Evolutionary conservation across 495 filamentous ascomycete genomes (phyloP).

Genomic region (Daldinia bambusicola): DNA sequence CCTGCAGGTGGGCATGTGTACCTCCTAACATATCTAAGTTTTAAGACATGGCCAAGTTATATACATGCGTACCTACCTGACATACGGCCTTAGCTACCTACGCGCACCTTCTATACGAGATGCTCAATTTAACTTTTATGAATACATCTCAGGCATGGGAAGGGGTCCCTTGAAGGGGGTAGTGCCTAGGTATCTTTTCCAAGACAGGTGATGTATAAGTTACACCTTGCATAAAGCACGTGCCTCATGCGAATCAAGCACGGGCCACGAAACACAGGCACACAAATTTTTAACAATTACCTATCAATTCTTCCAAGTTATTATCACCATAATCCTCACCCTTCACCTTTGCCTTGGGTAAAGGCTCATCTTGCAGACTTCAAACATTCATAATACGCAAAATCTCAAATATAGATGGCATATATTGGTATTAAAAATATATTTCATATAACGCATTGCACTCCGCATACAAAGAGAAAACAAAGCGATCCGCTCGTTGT

Average conservation of each 20-base stretch:
- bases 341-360: conserved; percentile 9
- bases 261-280: conserved; percentile 9
- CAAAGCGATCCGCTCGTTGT: conserved; percentile 18
- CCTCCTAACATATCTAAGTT: too few relatives aligned
- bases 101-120: too few relatives aligned
- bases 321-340: conserved; percentile 1
- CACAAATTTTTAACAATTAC: conserved; percentile 26
- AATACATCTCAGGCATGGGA: too few relatives aligned
- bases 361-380: conserved; percentile 1
- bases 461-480: conserved; percentile 20
- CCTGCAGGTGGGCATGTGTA: too few relatives aligned
- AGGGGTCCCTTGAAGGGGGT: too few relatives aligned
- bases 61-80: too few relatives aligned
- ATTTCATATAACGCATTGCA: conserved; percentile 21
- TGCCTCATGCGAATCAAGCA: conserved; percentile 19
- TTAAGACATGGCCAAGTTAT: too few relatives aligned
- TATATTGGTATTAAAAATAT: conserved; percentile 24
- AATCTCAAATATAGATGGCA: neutral
- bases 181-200: too few relatives aligned
- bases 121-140: too few relatives aligned
- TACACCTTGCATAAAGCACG: neutral
- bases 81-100: too few relatives aligned
- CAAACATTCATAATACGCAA: neutral
- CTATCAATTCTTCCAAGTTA: conserved; percentile 18
- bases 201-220: too few relatives aligned